These are phyloP conservation scores for Crepidotus variabilis DNA, from an alignment of 768 basidiomycete species.

Conservation along the genomic window DNA sequence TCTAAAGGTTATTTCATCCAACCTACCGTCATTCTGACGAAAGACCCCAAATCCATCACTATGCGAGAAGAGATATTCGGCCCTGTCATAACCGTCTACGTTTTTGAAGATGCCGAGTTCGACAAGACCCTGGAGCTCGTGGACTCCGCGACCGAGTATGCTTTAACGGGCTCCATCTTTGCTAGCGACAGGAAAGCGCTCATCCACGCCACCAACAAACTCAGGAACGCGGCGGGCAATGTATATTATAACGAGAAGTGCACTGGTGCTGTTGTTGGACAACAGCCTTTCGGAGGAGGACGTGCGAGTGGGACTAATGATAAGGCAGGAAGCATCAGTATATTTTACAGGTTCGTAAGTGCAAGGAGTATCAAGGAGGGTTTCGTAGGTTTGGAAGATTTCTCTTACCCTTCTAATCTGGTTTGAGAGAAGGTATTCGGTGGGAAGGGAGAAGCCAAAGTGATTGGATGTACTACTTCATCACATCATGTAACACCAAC, in stretches of 20 bases:
- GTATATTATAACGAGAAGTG: conserved; percentile 99
- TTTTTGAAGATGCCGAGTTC: conserved; percentile 84
- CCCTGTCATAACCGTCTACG: conserved; percentile 89
- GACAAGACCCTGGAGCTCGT: conserved; percentile 86
- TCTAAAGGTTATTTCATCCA: conserved; percentile 92
- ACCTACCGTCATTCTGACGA: conserved; percentile 91
- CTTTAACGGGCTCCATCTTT: conserved; percentile 94
- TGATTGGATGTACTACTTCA: neutral
- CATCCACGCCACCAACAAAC: conserved; percentile 70
- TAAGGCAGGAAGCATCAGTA: conserved; percentile 82
- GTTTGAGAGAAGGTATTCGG: conserved; percentile 34
- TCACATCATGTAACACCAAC: neutral
- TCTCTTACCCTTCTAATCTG: conserved; percentile 86
- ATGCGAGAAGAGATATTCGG: conserved; percentile 98
- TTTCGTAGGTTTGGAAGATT: conserved; percentile 79
- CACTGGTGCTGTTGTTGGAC: conserved; percentile 96
- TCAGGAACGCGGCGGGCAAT: conserved; percentile 93
- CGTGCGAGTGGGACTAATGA: conserved; percentile 96
- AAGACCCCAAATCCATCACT: conserved; percentile 84
- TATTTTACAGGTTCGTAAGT: conserved; percentile 75
- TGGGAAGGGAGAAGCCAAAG: neutral
- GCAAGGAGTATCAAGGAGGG: conserved; percentile 97
- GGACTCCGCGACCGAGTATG: conserved; percentile 84
- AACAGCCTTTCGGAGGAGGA: conserved; percentile 96
- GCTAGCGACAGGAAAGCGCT: conserved; percentile 77